phyloP scores from a whole-genome alignment of 192 early-diverging fungal species.

The Funneliformis geosporum region DNA sequence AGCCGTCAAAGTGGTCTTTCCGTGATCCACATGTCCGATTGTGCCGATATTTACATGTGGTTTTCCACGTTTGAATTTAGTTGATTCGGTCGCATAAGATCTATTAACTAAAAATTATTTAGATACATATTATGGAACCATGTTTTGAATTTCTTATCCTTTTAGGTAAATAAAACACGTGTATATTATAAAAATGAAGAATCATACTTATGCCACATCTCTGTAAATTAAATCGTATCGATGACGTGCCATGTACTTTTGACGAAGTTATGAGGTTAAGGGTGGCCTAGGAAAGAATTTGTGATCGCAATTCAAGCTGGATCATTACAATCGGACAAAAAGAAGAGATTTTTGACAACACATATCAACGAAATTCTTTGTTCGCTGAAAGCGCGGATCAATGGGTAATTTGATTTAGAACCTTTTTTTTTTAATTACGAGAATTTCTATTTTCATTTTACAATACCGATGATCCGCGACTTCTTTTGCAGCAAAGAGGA shows the following conservation, averaged over 20 bases:
- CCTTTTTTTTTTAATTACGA: not conserved
- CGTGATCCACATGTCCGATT: constrained; percentile 99
- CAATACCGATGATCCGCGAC: not conserved
- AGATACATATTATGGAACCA: not conserved
- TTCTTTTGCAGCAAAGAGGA: not conserved
- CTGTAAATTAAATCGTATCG: not conserved
- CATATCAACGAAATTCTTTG: not conserved
- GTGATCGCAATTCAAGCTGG: not conserved
- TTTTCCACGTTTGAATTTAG: constrained; percentile 80
- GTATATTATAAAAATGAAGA: not conserved
- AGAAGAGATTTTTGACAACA: not conserved
- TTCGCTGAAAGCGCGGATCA: not conserved
- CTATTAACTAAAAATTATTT: not conserved
- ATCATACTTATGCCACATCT: not conserved
- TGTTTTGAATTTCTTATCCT: too few species aligned
- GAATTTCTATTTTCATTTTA: too few species aligned
- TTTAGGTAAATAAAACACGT: not conserved
- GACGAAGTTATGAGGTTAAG: not conserved
- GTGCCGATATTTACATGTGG: constrained; percentile 99
- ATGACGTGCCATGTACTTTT: not conserved
- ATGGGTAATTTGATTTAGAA: not conserved
- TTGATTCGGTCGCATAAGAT: constrained; percentile 47
- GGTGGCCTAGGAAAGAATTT: not conserved
- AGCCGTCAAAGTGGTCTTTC: constrained; percentile 97
- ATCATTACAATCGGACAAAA: constrained; percentile 1